Evolutionary conservation across 2,329 filamentous ascomycete genomes (phyloP), one percentile per base, ranked within the genome.

Genomic region (Sporothrix inflata): DNA sequence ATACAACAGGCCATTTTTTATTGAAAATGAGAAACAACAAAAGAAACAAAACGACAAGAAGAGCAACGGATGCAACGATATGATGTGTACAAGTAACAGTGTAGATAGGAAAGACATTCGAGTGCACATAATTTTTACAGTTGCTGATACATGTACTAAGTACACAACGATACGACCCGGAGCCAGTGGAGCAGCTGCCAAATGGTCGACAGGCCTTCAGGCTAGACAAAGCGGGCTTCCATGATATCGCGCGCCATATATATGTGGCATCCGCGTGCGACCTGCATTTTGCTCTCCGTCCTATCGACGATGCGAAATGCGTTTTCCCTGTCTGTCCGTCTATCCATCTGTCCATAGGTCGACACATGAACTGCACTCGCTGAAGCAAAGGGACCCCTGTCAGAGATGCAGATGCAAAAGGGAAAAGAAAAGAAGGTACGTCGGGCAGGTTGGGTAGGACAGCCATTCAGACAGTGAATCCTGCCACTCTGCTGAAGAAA

Each of bases 231-330:
- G 51, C 14, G 51, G 51, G 24, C 51, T 63, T 24, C 27, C 60
- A 65, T 42, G 38, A 45, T 65, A 27, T 27, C 55, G 21, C 12
- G n/a, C n/a, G 38, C n/a, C n/a, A 65, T 38, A 27, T 45, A 24
- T 65, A 63, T 42, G 60, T 63, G 60, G 60, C n/a, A 45, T 63
- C 38, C 38, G 60, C 60, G 38, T 42, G 38, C 38, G 60, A 60
- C 60, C n/a, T 63, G 60, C 21, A 42, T 24, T 7, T 34, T 16
- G 38, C 2, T 38, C n/a, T 24, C 55, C 7, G 38, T 16, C 38
- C 21, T 63, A 63, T 45, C 11, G 38, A 63, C 55, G 19, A 40
- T 61, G 30, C 30, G 34, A 45, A 38, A 9, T 55, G 51, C 21
- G 24, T 21, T 21, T 21, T n/a, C 11, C 9, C 51, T 55, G 51